phyloP scores from a whole-genome alignment of 768 basidiomycete species.

The Podaxis sp. region DNA sequence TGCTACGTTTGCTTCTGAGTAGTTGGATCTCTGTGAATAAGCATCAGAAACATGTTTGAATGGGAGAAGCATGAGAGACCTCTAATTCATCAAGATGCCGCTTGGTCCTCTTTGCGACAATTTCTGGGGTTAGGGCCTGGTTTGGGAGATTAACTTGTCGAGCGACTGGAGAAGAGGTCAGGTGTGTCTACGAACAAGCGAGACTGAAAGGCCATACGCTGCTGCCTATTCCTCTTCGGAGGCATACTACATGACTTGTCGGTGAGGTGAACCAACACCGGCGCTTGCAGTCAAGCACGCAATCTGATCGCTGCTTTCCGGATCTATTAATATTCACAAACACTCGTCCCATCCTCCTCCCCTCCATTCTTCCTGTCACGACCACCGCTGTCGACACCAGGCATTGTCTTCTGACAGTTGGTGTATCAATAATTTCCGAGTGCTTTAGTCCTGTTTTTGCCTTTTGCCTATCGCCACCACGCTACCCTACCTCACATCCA shows the following conservation, averaged over 20 bases:
- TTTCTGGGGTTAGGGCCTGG: slow-evolving; percentile 54
- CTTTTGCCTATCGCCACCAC: neutral
- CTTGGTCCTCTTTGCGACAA: slow-evolving; percentile 74
- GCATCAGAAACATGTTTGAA: slow-evolving; percentile 13
- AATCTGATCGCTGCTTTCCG: slow-evolving; percentile 22
- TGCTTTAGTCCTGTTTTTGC: neutral
- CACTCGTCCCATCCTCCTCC: neutral
- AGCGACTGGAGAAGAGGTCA: slow-evolving; percentile 34
- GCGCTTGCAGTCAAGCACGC: slow-evolving; percentile 27
- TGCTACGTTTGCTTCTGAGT: slow-evolving; percentile 54
- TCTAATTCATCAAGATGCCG: slow-evolving; percentile 85
- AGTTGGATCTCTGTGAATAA: slow-evolving; percentile 67
- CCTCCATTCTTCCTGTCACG: neutral
- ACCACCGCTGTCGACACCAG: neutral
- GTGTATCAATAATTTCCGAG: neutral
- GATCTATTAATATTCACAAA: neutral
- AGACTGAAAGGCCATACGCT: slow-evolving; percentile 35
- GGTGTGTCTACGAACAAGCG: neutral
- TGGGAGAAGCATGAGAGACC: slow-evolving; percentile 35
- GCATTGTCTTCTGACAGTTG: neutral
- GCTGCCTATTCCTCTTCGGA: slow-evolving; percentile 47
- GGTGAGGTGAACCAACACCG: neutral
- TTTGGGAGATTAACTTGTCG: slow-evolving; percentile 46
- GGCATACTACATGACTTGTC: slow-evolving; percentile 34
- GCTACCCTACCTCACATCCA: too few relatives aligned